Conservation (phyloP, 805 yeast species). For the Starmera quercuum region DNA sequence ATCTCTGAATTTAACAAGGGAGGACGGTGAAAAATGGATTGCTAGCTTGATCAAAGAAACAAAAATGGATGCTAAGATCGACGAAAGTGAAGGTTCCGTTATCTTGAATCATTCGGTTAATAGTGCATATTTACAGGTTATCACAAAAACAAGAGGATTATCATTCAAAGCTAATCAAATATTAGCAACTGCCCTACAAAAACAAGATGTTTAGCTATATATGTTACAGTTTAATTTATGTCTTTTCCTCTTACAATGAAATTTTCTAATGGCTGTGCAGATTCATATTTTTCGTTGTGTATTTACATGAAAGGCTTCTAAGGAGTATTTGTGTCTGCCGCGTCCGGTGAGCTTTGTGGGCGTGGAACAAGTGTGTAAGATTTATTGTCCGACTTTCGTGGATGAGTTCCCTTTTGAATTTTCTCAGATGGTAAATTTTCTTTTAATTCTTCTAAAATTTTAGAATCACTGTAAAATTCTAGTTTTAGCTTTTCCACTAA, state of each 20-base stretch:
- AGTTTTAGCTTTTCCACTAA: slow-evolving; percentile 54
- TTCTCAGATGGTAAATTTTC: slow-evolving; percentile 13
- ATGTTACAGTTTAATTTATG: background rate
- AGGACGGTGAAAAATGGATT: slow-evolving; percentile 45
- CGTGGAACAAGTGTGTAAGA: background rate
- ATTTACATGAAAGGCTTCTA: too few species aligned
- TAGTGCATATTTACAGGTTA: slow-evolving; percentile 58
- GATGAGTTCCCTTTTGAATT: background rate
- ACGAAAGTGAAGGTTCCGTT: slow-evolving; percentile 42
- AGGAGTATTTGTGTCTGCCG: too few species aligned
- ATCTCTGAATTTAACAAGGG: slow-evolving; percentile 34
- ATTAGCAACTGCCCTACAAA: slow-evolving; percentile 35
- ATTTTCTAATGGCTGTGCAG: background rate
- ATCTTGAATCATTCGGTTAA: slow-evolving; percentile 47
- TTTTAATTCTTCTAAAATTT: slow-evolving; percentile 3
- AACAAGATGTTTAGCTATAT: slow-evolving; percentile 9
- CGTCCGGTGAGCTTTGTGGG: too few species aligned
- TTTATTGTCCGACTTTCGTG: background rate
- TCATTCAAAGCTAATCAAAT: slow-evolving; percentile 53
- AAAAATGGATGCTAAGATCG: slow-evolving; percentile 46
- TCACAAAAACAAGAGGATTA: slow-evolving; percentile 60
- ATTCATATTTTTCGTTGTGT: background rate
- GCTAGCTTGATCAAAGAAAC: slow-evolving; percentile 41
- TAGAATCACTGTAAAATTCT: slow-evolving; percentile 28
- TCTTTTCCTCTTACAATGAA: too few species aligned